Evolutionary conservation across 163 green algal species (phyloP).

Genomic region (Chloroidium sp.): DNA sequence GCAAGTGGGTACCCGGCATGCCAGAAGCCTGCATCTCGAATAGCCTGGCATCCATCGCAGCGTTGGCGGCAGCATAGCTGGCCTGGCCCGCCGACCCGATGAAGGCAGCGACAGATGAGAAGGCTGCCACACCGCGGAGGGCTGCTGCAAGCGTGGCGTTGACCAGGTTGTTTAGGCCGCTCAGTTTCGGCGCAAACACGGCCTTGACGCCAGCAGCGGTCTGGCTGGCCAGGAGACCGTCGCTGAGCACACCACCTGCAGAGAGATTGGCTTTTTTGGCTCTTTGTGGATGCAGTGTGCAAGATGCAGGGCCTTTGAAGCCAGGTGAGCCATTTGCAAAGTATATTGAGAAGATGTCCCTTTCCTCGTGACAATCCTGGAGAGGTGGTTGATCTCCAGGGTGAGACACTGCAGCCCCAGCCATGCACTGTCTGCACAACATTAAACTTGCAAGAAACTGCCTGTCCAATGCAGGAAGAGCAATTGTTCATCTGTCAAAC

Average conservation of each 20-base stretch:
- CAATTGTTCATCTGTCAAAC: too few relatives aligned
- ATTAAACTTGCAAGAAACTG: too few relatives aligned
- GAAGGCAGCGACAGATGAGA: slow-evolving; percentile 50
- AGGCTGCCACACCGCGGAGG: slow-evolving; percentile 9
- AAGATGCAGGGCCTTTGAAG: too few relatives aligned
- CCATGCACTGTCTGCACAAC: too few relatives aligned
- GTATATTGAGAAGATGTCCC: too few relatives aligned
- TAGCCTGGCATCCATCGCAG: slow-evolving; percentile 46
- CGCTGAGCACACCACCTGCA: slow-evolving; percentile 49
- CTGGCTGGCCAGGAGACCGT: slow-evolving; percentile 23
- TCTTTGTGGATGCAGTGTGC: too few relatives aligned
- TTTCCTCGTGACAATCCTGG: too few relatives aligned
- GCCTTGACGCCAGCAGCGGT: slow-evolving; percentile 14
- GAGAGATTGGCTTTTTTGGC: too few relatives aligned
- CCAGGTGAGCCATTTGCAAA: too few relatives aligned
- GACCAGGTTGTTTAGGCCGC: not conserved
- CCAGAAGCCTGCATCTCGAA: slow-evolving; percentile 4
- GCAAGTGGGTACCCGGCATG: not conserved
- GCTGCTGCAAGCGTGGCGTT: not conserved
- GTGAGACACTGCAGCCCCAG: too few relatives aligned
- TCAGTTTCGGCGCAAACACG: slow-evolving; percentile 38
- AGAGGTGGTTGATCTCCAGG: too few relatives aligned
- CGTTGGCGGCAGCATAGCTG: slow-evolving; percentile 85
- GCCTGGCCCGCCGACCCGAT: slow-evolving; percentile 77
- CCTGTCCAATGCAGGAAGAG: too few relatives aligned